Conservation (phyloP, 495 filamentous ascomycete genomes). For the Cercophora sp. region DNA sequence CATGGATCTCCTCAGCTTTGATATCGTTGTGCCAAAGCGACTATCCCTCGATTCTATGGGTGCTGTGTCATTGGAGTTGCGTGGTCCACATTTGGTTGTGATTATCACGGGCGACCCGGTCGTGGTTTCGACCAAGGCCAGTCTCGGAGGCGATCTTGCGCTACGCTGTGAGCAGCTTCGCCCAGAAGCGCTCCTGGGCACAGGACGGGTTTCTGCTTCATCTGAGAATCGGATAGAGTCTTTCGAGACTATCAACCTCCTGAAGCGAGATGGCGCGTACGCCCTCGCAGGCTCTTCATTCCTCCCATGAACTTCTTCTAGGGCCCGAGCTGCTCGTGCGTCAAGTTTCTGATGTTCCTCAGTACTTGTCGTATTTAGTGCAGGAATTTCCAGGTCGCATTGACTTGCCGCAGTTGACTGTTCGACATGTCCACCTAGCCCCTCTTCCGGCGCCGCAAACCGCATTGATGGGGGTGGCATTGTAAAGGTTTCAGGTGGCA, state of each 20-base stretch:
- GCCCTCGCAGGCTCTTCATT: too few relatives aligned
- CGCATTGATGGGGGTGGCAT: not conserved
- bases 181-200: not conserved
- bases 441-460: not conserved
- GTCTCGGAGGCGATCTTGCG: not conserved
- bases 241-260: constrained; percentile 15
- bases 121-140: not conserved
- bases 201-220: not conserved
- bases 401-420: too few relatives aligned
- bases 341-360: too few relatives aligned
- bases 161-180: not conserved
- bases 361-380: too few relatives aligned
- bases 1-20: constrained; percentile 2
- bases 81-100: not conserved
- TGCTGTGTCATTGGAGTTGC: not conserved
- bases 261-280: too few relatives aligned
- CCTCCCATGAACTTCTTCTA: too few relatives aligned
- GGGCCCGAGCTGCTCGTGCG: too few relatives aligned
- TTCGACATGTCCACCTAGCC: constrained; percentile 5
- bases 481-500: too few relatives aligned
- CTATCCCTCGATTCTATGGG: not conserved
- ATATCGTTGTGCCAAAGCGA: not conserved
- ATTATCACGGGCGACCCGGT: not conserved
- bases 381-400: too few relatives aligned
- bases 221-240: constrained; percentile 10